Percentiles rank a stretch among this genome's conserved stretches.
Conservation (phyloP, 352 stramenopile genomes). For the Globisporangium orthogonon region DNA sequence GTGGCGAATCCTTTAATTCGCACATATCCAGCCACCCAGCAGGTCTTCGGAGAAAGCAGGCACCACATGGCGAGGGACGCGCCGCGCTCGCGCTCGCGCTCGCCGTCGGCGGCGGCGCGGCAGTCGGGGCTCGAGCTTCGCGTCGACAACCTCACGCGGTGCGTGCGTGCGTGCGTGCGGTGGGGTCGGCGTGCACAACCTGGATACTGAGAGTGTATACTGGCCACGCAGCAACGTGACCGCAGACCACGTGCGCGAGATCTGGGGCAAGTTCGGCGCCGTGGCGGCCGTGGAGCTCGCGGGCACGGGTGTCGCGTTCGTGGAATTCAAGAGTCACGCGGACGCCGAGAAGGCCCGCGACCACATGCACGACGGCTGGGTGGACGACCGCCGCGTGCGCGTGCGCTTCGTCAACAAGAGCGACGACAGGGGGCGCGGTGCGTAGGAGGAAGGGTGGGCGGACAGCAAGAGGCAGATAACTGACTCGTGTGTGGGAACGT, state of each 20-base stretch:
- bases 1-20: too few species aligned
- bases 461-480: too few species aligned
- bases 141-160: conserved; percentile 79
- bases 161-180: neutral
- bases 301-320: conserved; percentile 33
- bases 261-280: conserved; percentile 83
- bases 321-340: conserved; percentile 40
- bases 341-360: conserved; percentile 54
- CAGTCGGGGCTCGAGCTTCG: conserved; percentile 33
- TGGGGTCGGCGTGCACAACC: too few species aligned
- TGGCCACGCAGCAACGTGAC: conserved; percentile 52
- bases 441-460: neutral
- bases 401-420: conserved; percentile 24
- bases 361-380: conserved; percentile 83
- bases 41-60: too few species aligned
- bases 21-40: too few species aligned
- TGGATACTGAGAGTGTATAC: too few species aligned
- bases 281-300: conserved; percentile 53
- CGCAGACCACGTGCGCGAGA: conserved; percentile 73
- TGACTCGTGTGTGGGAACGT: too few species aligned
- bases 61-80: neutral
- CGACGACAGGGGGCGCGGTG: neutral
- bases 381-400: conserved; percentile 74
- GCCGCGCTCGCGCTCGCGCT: conserved; percentile 3
- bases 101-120: conserved; percentile 4